These are phyloP conservation scores for Daldinia bambusicola DNA, from an alignment of 495 filamentous ascomycete species.

Conservation along the genomic window DNA sequence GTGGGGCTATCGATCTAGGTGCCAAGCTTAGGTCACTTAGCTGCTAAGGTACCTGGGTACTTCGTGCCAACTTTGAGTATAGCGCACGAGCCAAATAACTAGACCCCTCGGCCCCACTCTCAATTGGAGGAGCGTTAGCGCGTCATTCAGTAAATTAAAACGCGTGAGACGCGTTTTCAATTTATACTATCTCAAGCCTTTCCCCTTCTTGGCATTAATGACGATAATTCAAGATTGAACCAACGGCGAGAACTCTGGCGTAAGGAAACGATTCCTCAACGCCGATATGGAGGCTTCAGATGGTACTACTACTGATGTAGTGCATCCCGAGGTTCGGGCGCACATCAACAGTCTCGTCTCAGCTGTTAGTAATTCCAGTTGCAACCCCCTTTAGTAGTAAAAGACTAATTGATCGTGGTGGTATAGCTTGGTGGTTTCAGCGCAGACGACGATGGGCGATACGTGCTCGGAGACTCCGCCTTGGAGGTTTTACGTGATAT, in stretches of 20 bases:
- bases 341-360: slow-evolving; percentile 92
- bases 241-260: slow-evolving; percentile 24
- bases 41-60: slow-evolving; percentile 9
- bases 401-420: slow-evolving; percentile 15
- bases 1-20: slow-evolving; percentile 22
- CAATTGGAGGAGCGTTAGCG: slow-evolving; percentile 19
- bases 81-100: slow-evolving; percentile 1
- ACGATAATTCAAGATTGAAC: slow-evolving; percentile 25
- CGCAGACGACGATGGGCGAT: slow-evolving; percentile 76
- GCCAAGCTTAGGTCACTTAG: no score
- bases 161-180: slow-evolving; percentile 43
- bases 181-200: slow-evolving; percentile 32
- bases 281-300: slow-evolving; percentile 63
- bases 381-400: slow-evolving; percentile 12
- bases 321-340: slow-evolving; percentile 89
- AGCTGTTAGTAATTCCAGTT: slow-evolving; percentile 70
- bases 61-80: not conserved
- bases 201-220: slow-evolving; percentile 28
- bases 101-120: not conserved
- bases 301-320: slow-evolving; percentile 62
- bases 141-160: slow-evolving; percentile 32
- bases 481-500: slow-evolving; percentile 91
- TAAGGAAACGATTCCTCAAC: slow-evolving; percentile 38
- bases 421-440: slow-evolving; percentile 86
- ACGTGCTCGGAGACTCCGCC: slow-evolving; percentile 93